Evolutionary conservation across 257 asterid species (phyloP).

Genomic region (Gentiana macrophylla): DNA sequence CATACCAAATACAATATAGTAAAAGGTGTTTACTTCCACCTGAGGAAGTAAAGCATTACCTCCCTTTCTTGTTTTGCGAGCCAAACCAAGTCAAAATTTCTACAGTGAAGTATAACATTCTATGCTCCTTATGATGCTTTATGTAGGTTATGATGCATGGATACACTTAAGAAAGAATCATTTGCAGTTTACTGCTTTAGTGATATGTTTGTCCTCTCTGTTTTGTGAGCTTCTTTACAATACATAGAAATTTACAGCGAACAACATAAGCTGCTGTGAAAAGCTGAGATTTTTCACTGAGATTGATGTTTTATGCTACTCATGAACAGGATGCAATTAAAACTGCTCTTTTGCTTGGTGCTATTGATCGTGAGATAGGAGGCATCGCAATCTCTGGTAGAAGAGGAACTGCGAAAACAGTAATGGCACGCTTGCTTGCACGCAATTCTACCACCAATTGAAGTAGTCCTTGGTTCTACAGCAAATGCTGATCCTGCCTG

Average conservation of each 20-base stretch:
- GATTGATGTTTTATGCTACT: conserved; percentile 10
- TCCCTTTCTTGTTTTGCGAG: too few species aligned
- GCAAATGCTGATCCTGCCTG: conserved; percentile 75
- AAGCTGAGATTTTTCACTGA: not conserved
- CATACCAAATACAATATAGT: too few species aligned
- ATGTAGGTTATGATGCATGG: too few species aligned
- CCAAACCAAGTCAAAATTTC: too few species aligned
- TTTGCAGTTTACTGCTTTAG: not conserved
- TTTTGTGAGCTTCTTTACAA: not conserved
- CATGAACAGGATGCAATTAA: conserved; percentile 79
- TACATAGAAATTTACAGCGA: not conserved
- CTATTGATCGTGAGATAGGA: conserved; percentile 90
- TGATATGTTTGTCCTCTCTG: not conserved
- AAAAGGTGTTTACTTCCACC: too few species aligned
- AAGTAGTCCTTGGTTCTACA: conserved; percentile 68
- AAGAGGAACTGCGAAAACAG: conserved; percentile 97
- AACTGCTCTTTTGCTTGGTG: conserved; percentile 96
- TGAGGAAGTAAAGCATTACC: too few species aligned
- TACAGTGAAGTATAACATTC: too few species aligned
- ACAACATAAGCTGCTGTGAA: not conserved
- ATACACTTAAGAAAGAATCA: too few species aligned
- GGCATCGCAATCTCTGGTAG: conserved; percentile 97
- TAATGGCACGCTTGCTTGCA: conserved; percentile 99
- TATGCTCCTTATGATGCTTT: too few species aligned
- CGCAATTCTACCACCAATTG: conserved; percentile 96